Evolutionary conservation across 148 eudicot species (phyloP), one percentile per base, ranked within the genome.

Genomic region (Tetragonia tetragonoides): DNA sequence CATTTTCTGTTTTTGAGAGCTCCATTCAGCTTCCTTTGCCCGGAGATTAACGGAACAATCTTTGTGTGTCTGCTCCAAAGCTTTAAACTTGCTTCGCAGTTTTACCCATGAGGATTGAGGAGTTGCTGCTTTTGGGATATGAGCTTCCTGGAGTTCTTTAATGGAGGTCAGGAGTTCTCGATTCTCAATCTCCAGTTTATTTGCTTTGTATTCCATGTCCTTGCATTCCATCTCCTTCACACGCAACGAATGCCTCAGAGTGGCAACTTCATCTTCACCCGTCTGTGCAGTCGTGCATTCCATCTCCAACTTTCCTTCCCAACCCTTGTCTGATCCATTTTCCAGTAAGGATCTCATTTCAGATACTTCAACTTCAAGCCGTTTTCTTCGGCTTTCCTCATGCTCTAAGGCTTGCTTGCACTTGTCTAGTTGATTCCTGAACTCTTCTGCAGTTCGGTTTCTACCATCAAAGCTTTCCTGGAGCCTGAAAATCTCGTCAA

Each of bases 141-240:
- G 92, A 82, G 91, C 85, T 89, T 93, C 99, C 78, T 90, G 97
- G 60, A 92, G 84, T 74, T 92, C 96, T 82, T 87, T 89, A 2
- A 90, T 73, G 10, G 97, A 86, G 28, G 59, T 53, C 47, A 75
- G 75, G 70, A 90, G 60, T 20, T 91, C 93, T 73, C 83, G 83
- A 70, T 93, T 93, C 79, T 93, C 97, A 72, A 80, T 79, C 81
- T 93, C 91, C 23, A 93, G 78, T 67, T 86, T 87, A 44, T 66
- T 83, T 77, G 89, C 79, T 77, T 81, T 89, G 74, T 89, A 85
- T 68, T 86, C 84, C 84, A 86, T 77, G 74, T 95, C 99, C 65
- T 91, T 93, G 77, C 72, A 81, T 24, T 84, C 84, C 70, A 81
- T 80, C 84, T 95, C 97, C 80, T 83, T 87, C 62, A 80, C 84